These are phyloP conservation scores for Cladophialophora psammophila DNA, from an alignment of 2,329 filamentous ascomycete genomes.

Conservation along the genomic window DNA sequence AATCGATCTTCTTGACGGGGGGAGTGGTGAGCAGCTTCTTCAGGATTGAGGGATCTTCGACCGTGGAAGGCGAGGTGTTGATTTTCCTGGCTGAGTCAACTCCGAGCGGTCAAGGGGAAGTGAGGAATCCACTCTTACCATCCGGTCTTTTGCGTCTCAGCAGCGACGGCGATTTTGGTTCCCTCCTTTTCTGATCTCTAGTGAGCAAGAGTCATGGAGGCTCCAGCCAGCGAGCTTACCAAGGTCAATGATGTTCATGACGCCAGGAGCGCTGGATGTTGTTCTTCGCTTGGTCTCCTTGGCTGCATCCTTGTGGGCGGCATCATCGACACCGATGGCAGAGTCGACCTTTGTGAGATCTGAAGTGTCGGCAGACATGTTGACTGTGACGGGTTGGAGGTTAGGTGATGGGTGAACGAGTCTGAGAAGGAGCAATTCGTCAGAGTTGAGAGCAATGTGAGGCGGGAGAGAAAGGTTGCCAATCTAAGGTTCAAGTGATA, in stretches of 20 bases:
- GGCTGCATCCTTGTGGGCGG: constrained; percentile 64
- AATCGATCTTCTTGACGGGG: constrained; percentile 90
- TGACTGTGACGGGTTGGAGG: constrained; percentile 22
- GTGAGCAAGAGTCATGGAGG: not conserved
- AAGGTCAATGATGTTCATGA: constrained; percentile 84
- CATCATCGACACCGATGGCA: constrained; percentile 77
- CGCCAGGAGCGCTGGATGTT: constrained; percentile 75
- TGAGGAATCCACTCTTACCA: constrained; percentile 67
- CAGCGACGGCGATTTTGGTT: constrained; percentile 74
- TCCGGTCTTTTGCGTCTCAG: constrained; percentile 85
- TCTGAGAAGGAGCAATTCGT: constrained; percentile 6
- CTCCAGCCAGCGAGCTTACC: constrained; percentile 63
- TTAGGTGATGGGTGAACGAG: not conserved
- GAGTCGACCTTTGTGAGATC: constrained; percentile 81
- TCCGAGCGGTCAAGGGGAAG: not conserved
- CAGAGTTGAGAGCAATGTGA: constrained; percentile 8
- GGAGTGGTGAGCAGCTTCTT: constrained; percentile 82
- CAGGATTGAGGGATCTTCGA: constrained; percentile 85
- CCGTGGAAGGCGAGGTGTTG: constrained; percentile 78
- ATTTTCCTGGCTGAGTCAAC: constrained; percentile 73
- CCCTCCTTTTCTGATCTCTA: constrained; percentile 70
- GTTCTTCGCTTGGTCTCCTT: constrained; percentile 63
- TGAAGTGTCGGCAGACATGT: constrained; percentile 42
- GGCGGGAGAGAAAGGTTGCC: constrained; percentile 12
- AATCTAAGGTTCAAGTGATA: constrained; percentile 8